phyloP scores from a whole-genome alignment of 2,329 filamentous ascomycete species.

The Ophiostoma sp. region DNA sequence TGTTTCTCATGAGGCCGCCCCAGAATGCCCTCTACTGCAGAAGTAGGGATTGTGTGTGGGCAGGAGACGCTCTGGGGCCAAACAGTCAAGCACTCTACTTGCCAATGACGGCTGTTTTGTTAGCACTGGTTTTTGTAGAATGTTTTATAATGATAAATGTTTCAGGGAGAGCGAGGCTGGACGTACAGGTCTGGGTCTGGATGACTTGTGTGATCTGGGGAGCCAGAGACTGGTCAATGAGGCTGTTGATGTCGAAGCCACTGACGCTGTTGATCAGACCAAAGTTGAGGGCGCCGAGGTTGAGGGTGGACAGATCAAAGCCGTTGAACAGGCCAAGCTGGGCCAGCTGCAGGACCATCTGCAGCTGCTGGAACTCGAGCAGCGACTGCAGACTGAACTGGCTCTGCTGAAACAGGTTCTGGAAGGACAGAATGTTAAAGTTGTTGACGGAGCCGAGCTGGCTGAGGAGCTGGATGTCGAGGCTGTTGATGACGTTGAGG shows the following conservation, averaged over 20 bases:
- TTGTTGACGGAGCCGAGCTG: slow-evolving; percentile 41
- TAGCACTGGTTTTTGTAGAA: not conserved
- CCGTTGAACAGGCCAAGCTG: slow-evolving; percentile 30
- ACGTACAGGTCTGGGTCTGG: slow-evolving; percentile 17
- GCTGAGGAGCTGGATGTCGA: slow-evolving; percentile 42
- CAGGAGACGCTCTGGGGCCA: not conserved
- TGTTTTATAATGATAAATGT: not conserved
- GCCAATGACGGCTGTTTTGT: not conserved
- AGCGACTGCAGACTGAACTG: slow-evolving; percentile 25
- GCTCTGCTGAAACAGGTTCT: slow-evolving; percentile 34
- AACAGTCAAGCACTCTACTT: not conserved
- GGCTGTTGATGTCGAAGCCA: slow-evolving; percentile 30
- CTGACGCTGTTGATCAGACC: slow-evolving; percentile 30
- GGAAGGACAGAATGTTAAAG: slow-evolving; percentile 43
- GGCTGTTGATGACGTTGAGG: slow-evolving; percentile 43
- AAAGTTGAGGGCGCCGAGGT: slow-evolving; percentile 29
- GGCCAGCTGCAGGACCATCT: slow-evolving; percentile 31
- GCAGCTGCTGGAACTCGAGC: slow-evolving; percentile 29
- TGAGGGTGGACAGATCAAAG: slow-evolving; percentile 31
- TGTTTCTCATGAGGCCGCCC: not conserved
- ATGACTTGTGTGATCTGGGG: slow-evolving; percentile 29
- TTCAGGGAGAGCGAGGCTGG: not conserved
- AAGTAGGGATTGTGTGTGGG: not conserved
- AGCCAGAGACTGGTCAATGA: slow-evolving; percentile 28
- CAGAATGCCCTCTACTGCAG: not conserved